Base-by-base conservation (phyloP, 495 filamentous ascomycete genomes). In the Durotheca rogersii region DNA sequence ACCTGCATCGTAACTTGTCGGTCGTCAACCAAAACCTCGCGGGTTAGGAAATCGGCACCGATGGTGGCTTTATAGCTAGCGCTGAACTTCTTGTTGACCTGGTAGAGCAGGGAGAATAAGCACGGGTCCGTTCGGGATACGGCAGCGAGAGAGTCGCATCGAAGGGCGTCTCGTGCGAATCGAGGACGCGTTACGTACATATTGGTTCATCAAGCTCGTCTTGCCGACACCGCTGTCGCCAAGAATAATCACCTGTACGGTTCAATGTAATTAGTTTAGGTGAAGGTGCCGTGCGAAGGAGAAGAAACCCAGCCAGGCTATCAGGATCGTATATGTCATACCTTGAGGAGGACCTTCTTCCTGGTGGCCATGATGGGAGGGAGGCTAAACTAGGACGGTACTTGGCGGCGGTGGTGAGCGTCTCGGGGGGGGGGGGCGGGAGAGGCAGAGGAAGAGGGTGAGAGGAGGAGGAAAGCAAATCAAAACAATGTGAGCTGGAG, bases 81-180 rank as follows among this genome's bases (percentile, higher is more conserved):
- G 68, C 90, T 95, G 81, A 99, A 99, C 66, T 97, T 97, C 75
- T 97, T 99, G 78, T 99, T 97, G 84, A 99, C 92, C 92, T 97
- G n/a, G 54, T 37, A 39, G 27, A 32, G 15, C 6, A 27, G 51
- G 40, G 1, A 18, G 30, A 7, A 47, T 61, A 19, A 61, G 49
- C 41, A 10, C 38, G 27, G 35, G 16, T 4, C 7, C 23, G n/a
- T 59, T 15, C 35, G 7, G 27, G 25, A 1, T 17, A 40, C 33
- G 48, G n/a, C n/a, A 40, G 15, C 12, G 14, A 37, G 20, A 23
- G 42, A 42, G 3, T 39, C 18, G 46, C 31, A 35, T 32, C 19
- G 21, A 23, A 12, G 44, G n/a, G n/a, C n/a, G n/a, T n/a, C n/a
- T 17, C 38, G 37, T n/a, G 52, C 19, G 38, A 31, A 10, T 41